A percentile compares a stretch with the other conserved stretches of the same genome.
Conservation (phyloP, 2,329 filamentous ascomycete genomes). For the Nigrospora sphaerica region DNA sequence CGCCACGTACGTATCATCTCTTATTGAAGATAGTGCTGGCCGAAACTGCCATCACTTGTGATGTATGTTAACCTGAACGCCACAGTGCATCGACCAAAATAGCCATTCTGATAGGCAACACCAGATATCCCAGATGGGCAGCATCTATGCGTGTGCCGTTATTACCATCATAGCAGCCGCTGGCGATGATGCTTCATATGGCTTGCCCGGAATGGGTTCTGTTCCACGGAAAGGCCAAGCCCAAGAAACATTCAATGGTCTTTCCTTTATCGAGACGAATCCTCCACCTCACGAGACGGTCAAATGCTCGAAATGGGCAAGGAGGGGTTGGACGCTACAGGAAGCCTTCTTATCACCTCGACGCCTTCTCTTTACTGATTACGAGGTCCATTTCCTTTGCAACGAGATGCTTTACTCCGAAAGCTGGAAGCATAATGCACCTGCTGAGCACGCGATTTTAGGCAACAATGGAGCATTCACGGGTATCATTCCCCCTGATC, state of each 20-base stretch:
- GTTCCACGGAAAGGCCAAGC: background rate
- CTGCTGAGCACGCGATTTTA: background rate
- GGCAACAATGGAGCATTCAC: background rate
- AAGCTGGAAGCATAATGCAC: background rate
- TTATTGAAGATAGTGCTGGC: rapidly evolving
- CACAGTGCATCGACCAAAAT: background rate
- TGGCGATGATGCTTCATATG: background rate
- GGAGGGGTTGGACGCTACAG: background rate
- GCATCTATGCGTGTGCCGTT: background rate
- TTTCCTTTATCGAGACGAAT: background rate
- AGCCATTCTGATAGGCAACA: background rate
- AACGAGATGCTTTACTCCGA: background rate
- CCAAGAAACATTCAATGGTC: no score
- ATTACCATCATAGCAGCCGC: background rate
- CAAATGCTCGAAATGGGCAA: background rate
- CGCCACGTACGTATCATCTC: background rate
- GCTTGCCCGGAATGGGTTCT: background rate
- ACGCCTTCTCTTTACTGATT: background rate
- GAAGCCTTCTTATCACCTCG: background rate
- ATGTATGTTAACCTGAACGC: no score
- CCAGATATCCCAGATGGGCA: background rate
- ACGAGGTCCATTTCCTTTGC: background rate
- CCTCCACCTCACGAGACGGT: background rate
- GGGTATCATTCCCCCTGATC: background rate
- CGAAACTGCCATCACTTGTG: background rate